phyloP scores from a whole-genome alignment of 805 yeast genomes.

The Suhomyces prunicola region DNA sequence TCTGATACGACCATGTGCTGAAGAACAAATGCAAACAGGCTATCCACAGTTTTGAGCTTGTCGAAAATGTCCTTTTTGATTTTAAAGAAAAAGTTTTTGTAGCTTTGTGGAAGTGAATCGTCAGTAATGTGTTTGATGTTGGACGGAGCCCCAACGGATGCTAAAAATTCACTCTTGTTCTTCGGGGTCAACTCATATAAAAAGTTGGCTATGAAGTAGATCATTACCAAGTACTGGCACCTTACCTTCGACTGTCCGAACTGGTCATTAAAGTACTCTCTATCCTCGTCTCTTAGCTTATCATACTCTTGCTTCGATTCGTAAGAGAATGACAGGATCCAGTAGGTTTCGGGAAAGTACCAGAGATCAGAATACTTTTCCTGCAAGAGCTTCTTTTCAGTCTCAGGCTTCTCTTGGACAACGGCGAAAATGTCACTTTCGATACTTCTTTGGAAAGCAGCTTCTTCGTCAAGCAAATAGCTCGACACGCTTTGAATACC shows the following conservation, averaged over 20 bases:
- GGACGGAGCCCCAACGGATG: slow-evolving; percentile 21
- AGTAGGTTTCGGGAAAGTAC: slow-evolving; percentile 38
- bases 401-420: slow-evolving; percentile 12
- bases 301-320: slow-evolving; percentile 11
- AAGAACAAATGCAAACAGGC: slow-evolving; percentile 24
- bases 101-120: slow-evolving; percentile 21
- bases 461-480: slow-evolving; percentile 31
- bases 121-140: slow-evolving; percentile 37
- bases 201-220: slow-evolving; percentile 28
- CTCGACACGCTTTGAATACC: slow-evolving; percentile 25
- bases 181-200: slow-evolving; percentile 26
- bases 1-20: slow-evolving; percentile 28
- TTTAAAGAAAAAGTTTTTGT: slow-evolving; percentile 17
- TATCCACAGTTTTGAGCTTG: slow-evolving; percentile 20
- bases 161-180: slow-evolving; percentile 21
- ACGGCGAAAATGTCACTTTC: slow-evolving; percentile 17
- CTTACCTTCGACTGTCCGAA: slow-evolving; percentile 28
- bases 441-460: slow-evolving; percentile 13
- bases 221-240: slow-evolving; percentile 25
- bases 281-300: slow-evolving; percentile 20
- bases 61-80: slow-evolving; percentile 27
- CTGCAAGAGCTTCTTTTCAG: slow-evolving; percentile 13
- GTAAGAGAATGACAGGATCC: slow-evolving; percentile 28
- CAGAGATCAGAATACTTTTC: slow-evolving; percentile 16
- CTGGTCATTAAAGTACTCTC: slow-evolving; percentile 19